Evolutionary conservation across 192 early-diverging fungal species (phyloP), one percentile per base, ranked within the genome.

Genomic region (Phlyctochytrium bullatum): DNA sequence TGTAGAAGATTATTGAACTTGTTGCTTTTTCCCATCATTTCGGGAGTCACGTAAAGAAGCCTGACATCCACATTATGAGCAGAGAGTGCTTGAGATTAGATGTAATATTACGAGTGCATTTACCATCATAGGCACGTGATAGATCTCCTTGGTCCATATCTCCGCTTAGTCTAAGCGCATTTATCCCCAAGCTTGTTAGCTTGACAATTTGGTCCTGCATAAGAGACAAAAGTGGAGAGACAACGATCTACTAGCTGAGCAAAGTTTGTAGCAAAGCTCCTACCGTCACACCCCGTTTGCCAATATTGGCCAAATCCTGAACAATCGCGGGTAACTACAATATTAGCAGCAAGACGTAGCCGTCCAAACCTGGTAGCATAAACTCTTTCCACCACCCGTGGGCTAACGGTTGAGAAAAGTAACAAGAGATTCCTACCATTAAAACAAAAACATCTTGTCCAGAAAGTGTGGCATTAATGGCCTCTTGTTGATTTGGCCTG

Each of bases 331-430:
- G 94, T 6, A 98, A 80, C 78, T 95, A 57, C 27, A 20, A 28
- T 6, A 57, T 28, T 25, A 24, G n/a, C n/a, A n/a, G n/a, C n/a
- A n/a, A n/a, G n/a, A n/a, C n/a, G n/a, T n/a, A n/a, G n/a, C n/a
- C n/a, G 27, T 2, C 6, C 34, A 0, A 72, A 77, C 76, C 69
- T 83, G 93, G 71, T 96, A 98, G 74, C 96, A 98, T 20, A 98
- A 79, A 63, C 89, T 91, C 73, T 98, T 98, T 1, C 96, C 96
- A 0, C 94, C 94, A 40, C 96, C 96, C 0, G 96, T 98, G 0
- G 96, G 96, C 76, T 77, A 51, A 25, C 23, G 34, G 25, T 28
- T 27, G n/a, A 52, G 6, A 67, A 51, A 58, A 69, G 23, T 23
- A 30, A 30, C 31, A 24, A 74, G 0, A 62, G 33, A 23, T 36